Evolutionary conservation across 2,329 filamentous ascomycete species (phyloP).

Genomic region (Penicillium sp.): DNA sequence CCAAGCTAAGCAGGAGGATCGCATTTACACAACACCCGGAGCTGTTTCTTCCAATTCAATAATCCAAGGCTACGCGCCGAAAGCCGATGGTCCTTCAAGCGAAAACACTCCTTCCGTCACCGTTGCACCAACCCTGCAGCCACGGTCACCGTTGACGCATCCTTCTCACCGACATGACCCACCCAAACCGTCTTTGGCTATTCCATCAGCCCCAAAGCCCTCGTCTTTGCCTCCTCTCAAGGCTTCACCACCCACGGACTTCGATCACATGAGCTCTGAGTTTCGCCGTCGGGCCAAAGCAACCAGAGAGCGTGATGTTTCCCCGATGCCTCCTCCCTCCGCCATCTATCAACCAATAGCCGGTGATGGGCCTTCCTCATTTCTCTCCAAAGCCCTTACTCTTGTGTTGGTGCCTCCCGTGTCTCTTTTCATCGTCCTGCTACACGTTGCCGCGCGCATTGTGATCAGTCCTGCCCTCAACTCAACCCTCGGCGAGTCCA

Average conservation of each 20-base stretch:
- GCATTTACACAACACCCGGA: background rate
- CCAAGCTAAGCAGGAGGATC: background rate
- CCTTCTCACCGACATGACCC: conserved; percentile 6
- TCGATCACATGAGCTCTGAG: conserved; percentile 35
- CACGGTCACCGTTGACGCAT: background rate
- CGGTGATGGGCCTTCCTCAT: conserved; percentile 62
- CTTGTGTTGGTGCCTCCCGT: conserved; percentile 80
- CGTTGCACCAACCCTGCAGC: background rate
- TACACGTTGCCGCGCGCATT: conserved; percentile 79
- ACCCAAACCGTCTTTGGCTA: conserved; percentile 4
- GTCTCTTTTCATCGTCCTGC: conserved; percentile 76
- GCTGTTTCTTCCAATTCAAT: background rate
- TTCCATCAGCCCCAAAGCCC: conserved; percentile 3
- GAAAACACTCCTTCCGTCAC: conserved; percentile 3
- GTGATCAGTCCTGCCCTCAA: conserved; percentile 45
- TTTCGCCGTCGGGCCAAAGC: conserved; percentile 62
- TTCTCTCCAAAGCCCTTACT: conserved; percentile 77
- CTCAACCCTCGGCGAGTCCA: conserved; percentile 22
- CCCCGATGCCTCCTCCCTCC: conserved; percentile 69
- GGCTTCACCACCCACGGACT: conserved; percentile 34
- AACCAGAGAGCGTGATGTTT: conserved; percentile 61
- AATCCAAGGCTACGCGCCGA: background rate
- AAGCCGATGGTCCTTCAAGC: background rate
- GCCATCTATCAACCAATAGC: conserved; percentile 61
- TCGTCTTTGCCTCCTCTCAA: conserved; percentile 20